Evolutionary conservation across 495 filamentous ascomycete genomes (phyloP).

Genomic region (Cairneyella variabilis): DNA sequence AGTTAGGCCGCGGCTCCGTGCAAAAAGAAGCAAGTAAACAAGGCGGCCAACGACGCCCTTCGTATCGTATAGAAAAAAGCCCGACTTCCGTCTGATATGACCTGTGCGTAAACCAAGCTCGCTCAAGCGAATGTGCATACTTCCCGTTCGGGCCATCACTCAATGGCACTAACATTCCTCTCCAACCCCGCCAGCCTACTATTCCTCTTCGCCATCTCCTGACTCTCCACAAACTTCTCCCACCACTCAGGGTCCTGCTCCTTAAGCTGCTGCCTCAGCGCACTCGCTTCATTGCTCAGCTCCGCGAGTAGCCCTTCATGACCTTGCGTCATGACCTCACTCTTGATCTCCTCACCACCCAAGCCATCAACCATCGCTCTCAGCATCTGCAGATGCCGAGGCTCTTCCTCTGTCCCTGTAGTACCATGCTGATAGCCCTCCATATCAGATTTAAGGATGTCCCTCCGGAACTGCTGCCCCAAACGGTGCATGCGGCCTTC

Average conservation of each 20-base stretch:
- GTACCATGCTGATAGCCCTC: constrained; percentile 39
- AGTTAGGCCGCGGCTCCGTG: too few species aligned
- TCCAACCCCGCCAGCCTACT: constrained; percentile 9
- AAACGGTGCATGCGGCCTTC: constrained; percentile 86
- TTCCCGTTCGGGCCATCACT: too few species aligned
- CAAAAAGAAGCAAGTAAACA: too few species aligned
- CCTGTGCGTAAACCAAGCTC: too few species aligned
- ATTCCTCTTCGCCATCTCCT: constrained; percentile 63
- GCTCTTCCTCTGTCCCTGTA: constrained; percentile 43
- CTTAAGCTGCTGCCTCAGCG: constrained; percentile 44
- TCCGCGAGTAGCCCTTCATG: constrained; percentile 57
- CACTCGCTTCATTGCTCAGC: constrained; percentile 45
- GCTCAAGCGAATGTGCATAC: neutral
- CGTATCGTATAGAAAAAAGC: too few species aligned
- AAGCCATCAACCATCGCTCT: constrained; percentile 61
- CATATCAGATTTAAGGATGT: constrained; percentile 50
- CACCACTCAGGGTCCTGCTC: constrained; percentile 57
- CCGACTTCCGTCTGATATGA: too few species aligned
- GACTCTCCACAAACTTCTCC: constrained; percentile 61
- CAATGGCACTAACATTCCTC: constrained; percentile 20
- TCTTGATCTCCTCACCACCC: constrained; percentile 54
- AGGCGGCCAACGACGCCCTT: too few species aligned
- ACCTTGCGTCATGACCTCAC: constrained; percentile 50
- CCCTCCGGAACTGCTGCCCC: constrained; percentile 74
- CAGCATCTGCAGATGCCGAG: constrained; percentile 55